Evolutionary conservation across 768 basidiomycete species (phyloP).

Genomic region (Pleurotus pulmonarius): DNA sequence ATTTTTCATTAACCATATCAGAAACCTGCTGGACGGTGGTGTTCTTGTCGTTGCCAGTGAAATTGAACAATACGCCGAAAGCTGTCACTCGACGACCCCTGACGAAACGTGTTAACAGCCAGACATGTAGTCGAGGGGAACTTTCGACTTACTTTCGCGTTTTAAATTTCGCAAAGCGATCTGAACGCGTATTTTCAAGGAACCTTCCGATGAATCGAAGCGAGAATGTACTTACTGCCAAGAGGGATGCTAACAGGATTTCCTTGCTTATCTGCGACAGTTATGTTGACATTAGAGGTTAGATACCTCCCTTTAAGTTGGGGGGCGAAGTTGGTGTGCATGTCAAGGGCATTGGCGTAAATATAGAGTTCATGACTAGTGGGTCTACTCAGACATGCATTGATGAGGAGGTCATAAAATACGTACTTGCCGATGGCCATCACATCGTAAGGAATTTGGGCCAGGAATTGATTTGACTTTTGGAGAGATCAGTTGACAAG

Average conservation of each 20-base stretch:
- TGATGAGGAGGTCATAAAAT: no score
- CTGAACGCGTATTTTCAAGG: conserved; percentile 22
- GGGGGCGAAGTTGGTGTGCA: conserved; percentile 68
- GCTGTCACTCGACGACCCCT: conserved; percentile 73
- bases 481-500: background rate
- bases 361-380: conserved; percentile 79
- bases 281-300: conserved; percentile 86
- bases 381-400: background rate
- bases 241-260: conserved; percentile 31
- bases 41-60: conserved; percentile 64
- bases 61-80: conserved; percentile 77
- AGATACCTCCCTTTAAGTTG: conserved; percentile 70
- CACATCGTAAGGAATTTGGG: conserved; percentile 74
- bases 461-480: conserved; percentile 73
- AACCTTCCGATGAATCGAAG: background rate
- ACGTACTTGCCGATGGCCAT: conserved; percentile 82
- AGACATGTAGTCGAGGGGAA: background rate
- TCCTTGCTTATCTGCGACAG: conserved; percentile 43
- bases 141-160: conserved; percentile 55
- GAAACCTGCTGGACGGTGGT: conserved; percentile 73
- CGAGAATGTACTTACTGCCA: conserved; percentile 24
- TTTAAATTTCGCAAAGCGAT: conserved; percentile 67
- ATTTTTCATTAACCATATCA: conserved; percentile 75
- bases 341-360: conserved; percentile 63
- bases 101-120: background rate